Evolutionary conservation across 2,329 filamentous ascomycete genomes (phyloP).

Genomic region (Cladosporium sp.): DNA sequence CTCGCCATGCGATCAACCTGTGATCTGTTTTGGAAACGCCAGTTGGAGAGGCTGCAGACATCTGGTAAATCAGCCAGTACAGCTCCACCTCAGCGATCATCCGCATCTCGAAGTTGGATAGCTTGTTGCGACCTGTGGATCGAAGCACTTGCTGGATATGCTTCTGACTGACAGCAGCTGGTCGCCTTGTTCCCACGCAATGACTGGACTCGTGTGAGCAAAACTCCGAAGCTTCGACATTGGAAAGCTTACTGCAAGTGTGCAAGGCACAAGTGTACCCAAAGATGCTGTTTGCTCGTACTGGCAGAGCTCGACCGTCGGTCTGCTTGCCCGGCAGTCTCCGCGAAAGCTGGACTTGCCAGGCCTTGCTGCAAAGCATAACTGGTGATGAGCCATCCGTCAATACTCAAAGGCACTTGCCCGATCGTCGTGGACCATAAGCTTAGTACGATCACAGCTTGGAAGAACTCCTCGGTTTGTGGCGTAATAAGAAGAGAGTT

Average conservation of each 20-base stretch:
- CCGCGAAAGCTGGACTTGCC: conserved; percentile 18
- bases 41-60: conserved; percentile 35
- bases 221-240: conserved; percentile 27
- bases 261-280: neutral
- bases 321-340: conserved; percentile 38
- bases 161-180: conserved; percentile 40
- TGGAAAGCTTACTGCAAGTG: neutral
- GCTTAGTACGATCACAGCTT: conserved; percentile 44
- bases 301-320: neutral
- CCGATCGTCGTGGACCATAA: conserved; percentile 51
- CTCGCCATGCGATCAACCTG: neutral
- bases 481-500: conserved; percentile 39
- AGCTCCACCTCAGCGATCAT: conserved; percentile 50
- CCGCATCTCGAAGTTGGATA: conserved; percentile 47
- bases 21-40: conserved; percentile 36
- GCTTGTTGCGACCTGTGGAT: conserved; percentile 34
- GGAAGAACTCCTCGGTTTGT: conserved; percentile 47
- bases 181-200: conserved; percentile 47
- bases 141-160: conserved; percentile 40
- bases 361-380: conserved; percentile 34
- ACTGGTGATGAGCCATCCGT: conserved; percentile 46
- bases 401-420: conserved; percentile 46
- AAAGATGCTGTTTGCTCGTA: neutral
- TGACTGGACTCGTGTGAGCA: conserved; percentile 48
- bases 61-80: conserved; percentile 49